Evolutionary conservation across 441 rosid species (phyloP).

Genomic region (Pelargonium australe): DNA sequence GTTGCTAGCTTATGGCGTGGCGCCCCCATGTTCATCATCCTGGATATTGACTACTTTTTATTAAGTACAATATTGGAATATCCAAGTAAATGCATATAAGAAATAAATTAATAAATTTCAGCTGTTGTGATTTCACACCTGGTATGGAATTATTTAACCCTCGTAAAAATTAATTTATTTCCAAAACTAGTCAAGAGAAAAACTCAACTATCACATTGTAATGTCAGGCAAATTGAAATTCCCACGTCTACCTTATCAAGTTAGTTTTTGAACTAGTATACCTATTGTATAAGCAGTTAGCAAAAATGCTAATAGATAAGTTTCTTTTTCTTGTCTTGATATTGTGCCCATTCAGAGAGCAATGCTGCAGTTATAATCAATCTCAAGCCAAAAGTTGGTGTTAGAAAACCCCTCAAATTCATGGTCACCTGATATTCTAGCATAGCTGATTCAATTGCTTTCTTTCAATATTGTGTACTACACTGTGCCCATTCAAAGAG

Average conservation of each 20-base stretch:
- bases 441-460: too few species aligned
- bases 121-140: neutral
- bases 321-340: too few species aligned
- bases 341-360: too few species aligned
- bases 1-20: neutral
- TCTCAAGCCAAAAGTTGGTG: too few species aligned
- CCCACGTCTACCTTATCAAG: neutral
- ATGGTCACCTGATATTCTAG: too few species aligned
- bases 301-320: neutral
- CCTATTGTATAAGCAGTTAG: neutral
- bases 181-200: neutral
- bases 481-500: too few species aligned
- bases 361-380: too few species aligned
- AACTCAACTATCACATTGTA: neutral
- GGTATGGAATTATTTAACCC: neutral
- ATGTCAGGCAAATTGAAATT: neutral
- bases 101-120: neutral
- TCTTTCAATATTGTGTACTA: too few species aligned
- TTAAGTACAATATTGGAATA: neutral
- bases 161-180: neutral
- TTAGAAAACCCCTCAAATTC: too few species aligned
- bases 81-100: neutral
- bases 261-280: neutral
- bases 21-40: conserved; percentile 3
- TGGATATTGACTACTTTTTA: neutral